Base-by-base conservation (phyloP, 768 basidiomycete genomes). In the Erythrobasidium yunnanense region DNA sequence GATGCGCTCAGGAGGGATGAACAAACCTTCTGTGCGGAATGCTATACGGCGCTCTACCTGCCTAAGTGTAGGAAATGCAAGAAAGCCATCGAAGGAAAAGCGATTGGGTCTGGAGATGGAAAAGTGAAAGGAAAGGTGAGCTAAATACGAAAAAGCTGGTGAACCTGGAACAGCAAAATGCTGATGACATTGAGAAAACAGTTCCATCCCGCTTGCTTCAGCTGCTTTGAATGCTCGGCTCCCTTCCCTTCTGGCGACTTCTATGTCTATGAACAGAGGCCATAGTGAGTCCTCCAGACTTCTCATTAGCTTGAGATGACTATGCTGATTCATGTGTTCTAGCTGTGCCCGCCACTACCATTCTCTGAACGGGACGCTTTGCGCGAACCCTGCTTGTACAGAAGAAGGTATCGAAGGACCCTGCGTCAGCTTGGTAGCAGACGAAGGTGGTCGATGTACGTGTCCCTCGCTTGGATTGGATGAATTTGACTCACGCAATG, bases 61-160 rank as follows among this genome's bases (percentile, higher is more conserved):
- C 73, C 73, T 5, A 71, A 71, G 52, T 74, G 73, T 47, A 57
- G 73, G 20, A 71, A 70, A 42, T 74, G 73, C 53, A 5, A 23
- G 33, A 18, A 22, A 27, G 35, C 72, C 57, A 74, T 74, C 27
- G 69, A 70, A 50, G 70, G 70, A 17, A 69, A 72, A 2, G 71
- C 72, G 18, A 72, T 73, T 2, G 67, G 69, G 20, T 66, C 60
- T 23, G 35, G 46, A 1, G 73, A 74, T 45, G 73, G 73, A 11
- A 73, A 74, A 56, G 68, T 74, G 17, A 42, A 56, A n/a, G 73
- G 73, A 20, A 72, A 72, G 65, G 71, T 71, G 60, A 53, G 68
- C 20, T 20, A 17, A 47, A 4, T 25, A 25, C 4, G 20, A 32
- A 30, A 55, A 30, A 25, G 50, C 20, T 15, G 15, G 15, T 15